A percentile compares a stretch with the other conserved stretches of the same genome.
Evolutionary conservation across 2,329 filamentous ascomycete species (phyloP).

Genomic region (Trichoderma arundinaceum): DNA sequence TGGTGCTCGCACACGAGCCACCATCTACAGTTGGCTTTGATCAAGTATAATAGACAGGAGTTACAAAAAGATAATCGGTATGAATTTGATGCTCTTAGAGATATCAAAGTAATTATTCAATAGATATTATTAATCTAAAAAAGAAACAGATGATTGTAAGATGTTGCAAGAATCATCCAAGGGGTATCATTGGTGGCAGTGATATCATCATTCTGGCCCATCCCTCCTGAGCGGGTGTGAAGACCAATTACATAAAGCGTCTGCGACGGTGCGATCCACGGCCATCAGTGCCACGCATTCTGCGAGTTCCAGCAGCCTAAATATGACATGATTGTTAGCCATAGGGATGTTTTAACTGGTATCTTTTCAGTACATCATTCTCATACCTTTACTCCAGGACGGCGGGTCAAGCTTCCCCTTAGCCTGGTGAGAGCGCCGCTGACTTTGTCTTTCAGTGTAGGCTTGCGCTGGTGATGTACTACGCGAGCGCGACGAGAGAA

Average conservation of each 20-base stretch:
- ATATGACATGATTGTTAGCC: conserved; percentile 3
- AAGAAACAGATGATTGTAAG: neutral
- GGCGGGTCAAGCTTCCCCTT: conserved; percentile 70
- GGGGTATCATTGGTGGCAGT: conserved; percentile 2
- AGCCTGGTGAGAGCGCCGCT: conserved; percentile 76
- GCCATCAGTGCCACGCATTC: conserved; percentile 77
- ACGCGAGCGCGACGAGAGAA: conserved; percentile 53
- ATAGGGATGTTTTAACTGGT: neutral
- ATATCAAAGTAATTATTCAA: conserved; percentile 27
- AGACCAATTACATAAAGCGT: conserved; percentile 32
- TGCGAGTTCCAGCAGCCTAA: conserved; percentile 72
- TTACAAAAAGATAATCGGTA: conserved; percentile 10
- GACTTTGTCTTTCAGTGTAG: conserved; percentile 76
- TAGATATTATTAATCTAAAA: conserved; percentile 23
- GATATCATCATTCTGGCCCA: conserved; percentile 12
- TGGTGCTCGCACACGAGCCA: conserved; percentile 26
- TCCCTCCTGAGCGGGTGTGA: neutral
- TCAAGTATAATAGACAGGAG: conserved; percentile 31
- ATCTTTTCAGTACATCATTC: neutral
- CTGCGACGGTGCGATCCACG: conserved; percentile 56
- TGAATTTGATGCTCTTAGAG: conserved; percentile 22
- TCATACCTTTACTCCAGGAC: conserved; percentile 71
- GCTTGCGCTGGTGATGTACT: conserved; percentile 70
- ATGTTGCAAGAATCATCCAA: neutral
- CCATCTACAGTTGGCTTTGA: conserved; percentile 29